Conservation (phyloP, 2,329 filamentous ascomycete species). For the Paracoccidioides brasiliensis region DNA sequence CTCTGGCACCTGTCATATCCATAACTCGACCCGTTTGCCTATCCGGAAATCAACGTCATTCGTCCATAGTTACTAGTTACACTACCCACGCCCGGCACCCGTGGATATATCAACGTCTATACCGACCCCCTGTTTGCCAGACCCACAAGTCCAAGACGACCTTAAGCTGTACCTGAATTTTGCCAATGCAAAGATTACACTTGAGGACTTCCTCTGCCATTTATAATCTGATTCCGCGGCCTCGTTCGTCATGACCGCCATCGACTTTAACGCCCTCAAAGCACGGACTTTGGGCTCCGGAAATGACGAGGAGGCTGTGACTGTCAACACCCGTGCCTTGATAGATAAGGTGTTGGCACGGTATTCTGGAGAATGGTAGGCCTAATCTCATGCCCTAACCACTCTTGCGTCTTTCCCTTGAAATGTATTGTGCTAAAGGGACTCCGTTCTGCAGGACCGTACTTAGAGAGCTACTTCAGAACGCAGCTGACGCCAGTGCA, state of each 20-base stretch:
- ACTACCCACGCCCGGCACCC: neutral
- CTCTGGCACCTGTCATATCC: too few species aligned
- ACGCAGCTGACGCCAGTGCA: slow-evolving; percentile 93
- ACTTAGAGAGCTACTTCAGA: slow-evolving; percentile 88
- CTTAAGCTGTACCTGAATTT: neutral
- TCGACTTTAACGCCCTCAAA: slow-evolving; percentile 55
- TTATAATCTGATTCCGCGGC: neutral
- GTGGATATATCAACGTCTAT: neutral
- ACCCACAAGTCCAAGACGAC: neutral
- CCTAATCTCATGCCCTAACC: slow-evolving; percentile 13
- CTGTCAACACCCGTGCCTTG: slow-evolving; percentile 87
- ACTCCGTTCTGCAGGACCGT: slow-evolving; percentile 36
- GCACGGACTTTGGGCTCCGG: slow-evolving; percentile 76
- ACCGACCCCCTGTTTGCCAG: neutral
- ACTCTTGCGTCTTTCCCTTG: neutral
- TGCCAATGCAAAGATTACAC: neutral
- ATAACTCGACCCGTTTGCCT: neutral
- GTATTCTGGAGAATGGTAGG: slow-evolving; percentile 92
- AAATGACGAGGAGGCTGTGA: slow-evolving; percentile 91
- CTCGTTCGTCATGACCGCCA: slow-evolving; percentile 16
- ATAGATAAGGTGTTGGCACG: slow-evolving; percentile 96
- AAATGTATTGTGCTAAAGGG: neutral
- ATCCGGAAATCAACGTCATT: neutral
- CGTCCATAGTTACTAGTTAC: neutral
- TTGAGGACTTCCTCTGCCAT: neutral